Conservation (phyloP, 2,329 filamentous ascomycete species). For the Exophiala phaeomuriformis region DNA sequence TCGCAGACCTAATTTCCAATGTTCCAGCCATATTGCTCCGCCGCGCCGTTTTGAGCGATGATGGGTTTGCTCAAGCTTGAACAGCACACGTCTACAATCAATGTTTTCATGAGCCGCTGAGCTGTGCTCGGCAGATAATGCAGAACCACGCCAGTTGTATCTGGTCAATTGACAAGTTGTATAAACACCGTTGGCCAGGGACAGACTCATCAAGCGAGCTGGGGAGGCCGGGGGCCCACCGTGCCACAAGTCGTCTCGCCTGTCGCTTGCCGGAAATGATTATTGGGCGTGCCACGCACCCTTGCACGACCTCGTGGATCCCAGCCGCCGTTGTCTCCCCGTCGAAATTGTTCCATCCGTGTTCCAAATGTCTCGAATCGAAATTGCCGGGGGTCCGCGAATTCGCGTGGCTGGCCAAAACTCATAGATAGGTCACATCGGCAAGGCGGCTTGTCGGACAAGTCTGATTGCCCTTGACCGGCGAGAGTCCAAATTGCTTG, state of each 20-base stretch:
- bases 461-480: not conserved
- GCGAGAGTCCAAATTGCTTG: not conserved
- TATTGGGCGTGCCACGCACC: slow-evolving; percentile 1
- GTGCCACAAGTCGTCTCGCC: not conserved
- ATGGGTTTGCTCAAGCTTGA: not conserved
- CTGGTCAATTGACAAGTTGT: too few species aligned
- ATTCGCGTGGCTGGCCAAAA: not conserved
- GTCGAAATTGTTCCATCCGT: slow-evolving; percentile 19
- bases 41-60: not conserved
- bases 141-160: too few species aligned
- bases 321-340: slow-evolving; percentile 1
- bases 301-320: slow-evolving; percentile 4
- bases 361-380: slow-evolving; percentile 22
- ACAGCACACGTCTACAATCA: not conserved
- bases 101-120: too few species aligned
- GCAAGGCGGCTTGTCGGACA: not conserved
- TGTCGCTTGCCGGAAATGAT: not conserved
- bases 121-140: too few species aligned
- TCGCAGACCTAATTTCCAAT: not conserved
- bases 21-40: not conserved
- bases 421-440: not conserved
- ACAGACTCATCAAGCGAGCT: not conserved
- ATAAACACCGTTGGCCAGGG: not conserved
- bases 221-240: not conserved
- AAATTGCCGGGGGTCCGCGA: slow-evolving; percentile 16